Percentiles rank a stretch among this genome's conserved stretches.
These are phyloP conservation scores for Aspergillus ibericus DNA, from an alignment of 2,329 filamentous ascomycete genomes.

Conservation along the genomic window DNA sequence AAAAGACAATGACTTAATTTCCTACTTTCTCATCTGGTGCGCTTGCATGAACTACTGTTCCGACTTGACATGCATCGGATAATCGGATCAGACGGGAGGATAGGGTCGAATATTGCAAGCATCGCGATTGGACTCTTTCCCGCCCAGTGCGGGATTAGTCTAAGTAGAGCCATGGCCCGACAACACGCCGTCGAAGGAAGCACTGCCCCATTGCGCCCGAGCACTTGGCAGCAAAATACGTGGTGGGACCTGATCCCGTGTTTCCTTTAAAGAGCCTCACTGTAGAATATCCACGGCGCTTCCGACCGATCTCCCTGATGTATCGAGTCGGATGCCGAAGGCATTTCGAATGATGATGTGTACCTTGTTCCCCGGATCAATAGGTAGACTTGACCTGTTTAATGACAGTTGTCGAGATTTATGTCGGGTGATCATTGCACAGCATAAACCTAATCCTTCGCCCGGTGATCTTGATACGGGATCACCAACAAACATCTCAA, in stretches of 20 bases:
- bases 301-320: neutral
- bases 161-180: no score
- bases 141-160: neutral
- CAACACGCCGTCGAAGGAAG: slow-evolving; percentile 5
- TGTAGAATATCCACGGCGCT: neutral
- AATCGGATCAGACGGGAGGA: neutral
- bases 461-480: neutral
- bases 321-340: neutral
- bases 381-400: neutral
- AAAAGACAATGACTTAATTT: neutral
- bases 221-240: neutral
- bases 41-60: neutral
- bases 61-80: neutral
- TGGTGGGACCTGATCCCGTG: neutral
- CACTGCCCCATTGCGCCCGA: slow-evolving; percentile 19
- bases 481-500: neutral
- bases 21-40: neutral
- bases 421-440: neutral
- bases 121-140: neutral
- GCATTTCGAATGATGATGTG: neutral
- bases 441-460: neutral
- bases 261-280: neutral
- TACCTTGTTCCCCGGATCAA: no score
- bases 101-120: neutral
- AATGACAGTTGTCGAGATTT: neutral